A percentile compares a stretch with the other conserved stretches of the same genome.
Conservation (phyloP, 2,329 filamentous ascomycete species). For the Colletotrichum gloeosporioides region DNA sequence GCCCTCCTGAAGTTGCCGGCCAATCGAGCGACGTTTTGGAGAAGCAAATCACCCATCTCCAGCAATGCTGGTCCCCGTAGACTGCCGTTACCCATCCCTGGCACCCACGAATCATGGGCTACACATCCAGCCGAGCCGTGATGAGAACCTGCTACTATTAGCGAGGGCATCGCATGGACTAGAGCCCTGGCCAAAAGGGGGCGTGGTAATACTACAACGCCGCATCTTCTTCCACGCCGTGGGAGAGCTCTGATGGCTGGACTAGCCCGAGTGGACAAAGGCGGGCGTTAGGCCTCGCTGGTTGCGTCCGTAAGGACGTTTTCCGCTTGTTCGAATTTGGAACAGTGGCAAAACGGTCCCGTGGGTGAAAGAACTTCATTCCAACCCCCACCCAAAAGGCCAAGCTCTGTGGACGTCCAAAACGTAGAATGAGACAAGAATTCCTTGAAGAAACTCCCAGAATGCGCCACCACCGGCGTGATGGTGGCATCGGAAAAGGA, state of each 20-base stretch:
- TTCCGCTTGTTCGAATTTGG: constrained; percentile 5
- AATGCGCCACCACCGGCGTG: neutral
- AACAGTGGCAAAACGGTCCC: constrained; percentile 12
- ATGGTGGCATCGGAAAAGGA: neutral
- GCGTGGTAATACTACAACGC: neutral
- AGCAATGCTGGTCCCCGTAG: neutral
- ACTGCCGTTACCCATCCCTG: constrained; percentile 5
- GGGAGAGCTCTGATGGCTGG: constrained; percentile 2
- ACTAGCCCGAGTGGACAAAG: constrained; percentile 10
- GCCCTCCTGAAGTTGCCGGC: neutral
- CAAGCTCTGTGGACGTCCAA: neutral
- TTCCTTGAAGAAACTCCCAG: neutral
- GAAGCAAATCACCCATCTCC: neutral
- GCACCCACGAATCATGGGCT: constrained; percentile 16
- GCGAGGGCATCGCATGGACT: neutral
- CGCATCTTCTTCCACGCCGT: neutral
- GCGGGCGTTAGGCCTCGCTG: neutral
- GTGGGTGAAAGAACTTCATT: neutral
- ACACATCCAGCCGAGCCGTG: neutral
- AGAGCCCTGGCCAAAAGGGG: neutral
- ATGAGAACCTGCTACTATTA: neutral
- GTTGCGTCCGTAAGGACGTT: constrained; percentile 14
- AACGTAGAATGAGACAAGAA: neutral
- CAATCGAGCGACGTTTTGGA: neutral
- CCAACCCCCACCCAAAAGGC: neutral